Evolutionary conservation across 441 rosid species (phyloP), one percentile per base, ranked within the genome.

Genomic region (Croton setiger): DNA sequence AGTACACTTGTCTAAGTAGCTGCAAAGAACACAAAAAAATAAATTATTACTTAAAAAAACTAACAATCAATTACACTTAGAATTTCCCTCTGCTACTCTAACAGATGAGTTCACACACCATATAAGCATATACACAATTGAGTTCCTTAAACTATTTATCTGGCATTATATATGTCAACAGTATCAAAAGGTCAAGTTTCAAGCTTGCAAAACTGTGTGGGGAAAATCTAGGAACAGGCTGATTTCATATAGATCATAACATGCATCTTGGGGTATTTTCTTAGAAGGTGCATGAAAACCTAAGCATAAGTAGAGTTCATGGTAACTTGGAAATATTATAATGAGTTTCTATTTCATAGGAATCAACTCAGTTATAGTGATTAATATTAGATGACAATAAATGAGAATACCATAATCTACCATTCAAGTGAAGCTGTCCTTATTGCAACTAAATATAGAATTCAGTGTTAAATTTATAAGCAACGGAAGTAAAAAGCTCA

Each of bases 61-160:
- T 15, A 6, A 36, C 11, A 5, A 9, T 17, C 6, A 0, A 18
- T 18, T 65, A 44, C 20, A 5, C n/a, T 18, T n/a, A 39, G 3
- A 39, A 18, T 35, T 36, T 18, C 53, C 37, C 45, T n/a, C 44
- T n/a, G 68, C 71, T 56, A 47, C 33, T 53, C 60, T 45, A 67
- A 13, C 49, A 3, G n/a, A n/a, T n/a, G n/a, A n/a, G n/a, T n/a
- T n/a, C n/a, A n/a, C n/a, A n/a, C n/a, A n/a, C n/a, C n/a, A n/a
- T n/a, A n/a, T n/a, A n/a, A n/a, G n/a, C n/a, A n/a, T n/a, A n/a
- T n/a, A n/a, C n/a, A n/a, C 39, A 36, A 36, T 36, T 62, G 12
- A 43, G 18, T 21, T 62, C 52, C 66, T 43, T 44, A 21, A 23
- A 63, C 53, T n/a, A 44, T 4, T 13, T 17, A 31, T 43, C 2